A percentile compares a stretch with the other conserved stretches of the same genome.
These are phyloP conservation scores for Malassezia nana DNA, from an alignment of 1,284 basidiomycete genomes.

Conservation along the genomic window DNA sequence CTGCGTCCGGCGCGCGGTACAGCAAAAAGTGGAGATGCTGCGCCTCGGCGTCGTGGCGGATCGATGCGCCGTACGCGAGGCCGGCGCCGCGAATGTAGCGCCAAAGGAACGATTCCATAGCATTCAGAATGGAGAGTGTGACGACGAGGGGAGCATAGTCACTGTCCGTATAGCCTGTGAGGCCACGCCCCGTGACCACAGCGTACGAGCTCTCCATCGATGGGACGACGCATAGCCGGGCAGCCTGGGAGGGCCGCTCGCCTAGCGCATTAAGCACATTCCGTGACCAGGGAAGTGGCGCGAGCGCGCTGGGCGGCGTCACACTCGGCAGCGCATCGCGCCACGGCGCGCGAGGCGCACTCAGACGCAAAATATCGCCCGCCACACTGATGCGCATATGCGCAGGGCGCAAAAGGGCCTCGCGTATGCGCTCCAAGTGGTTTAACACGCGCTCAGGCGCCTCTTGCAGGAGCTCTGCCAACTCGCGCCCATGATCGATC, in stretches of 20 bases:
- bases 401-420: conserved; percentile 55
- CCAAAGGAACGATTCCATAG: conserved; percentile 91
- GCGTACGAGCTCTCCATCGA: conserved; percentile 90
- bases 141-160: conserved; percentile 76
- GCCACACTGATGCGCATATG: conserved; percentile 76
- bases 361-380: conserved; percentile 67
- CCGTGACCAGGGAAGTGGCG: conserved; percentile 58
- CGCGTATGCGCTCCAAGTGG: conserved; percentile 31
- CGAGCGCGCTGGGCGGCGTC: conserved; percentile 47
- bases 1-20: conserved; percentile 68
- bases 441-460: conserved; percentile 28
- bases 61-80: conserved; percentile 75
- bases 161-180: conserved; percentile 54
- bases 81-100: conserved; percentile 43
- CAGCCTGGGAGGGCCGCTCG: conserved; percentile 59
- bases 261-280: conserved; percentile 70
- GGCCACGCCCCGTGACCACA: conserved; percentile 65
- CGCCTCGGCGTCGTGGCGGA: conserved; percentile 68
- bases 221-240: conserved; percentile 73
- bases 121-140: conserved; percentile 79
- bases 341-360: conserved; percentile 57
- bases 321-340: conserved; percentile 10
- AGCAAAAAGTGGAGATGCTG: conserved; percentile 71
- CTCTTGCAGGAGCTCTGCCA: conserved; percentile 58
- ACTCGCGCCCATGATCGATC: conserved; percentile 67